Evolutionary conservation across 2,329 filamentous ascomycete species (phyloP).

Genomic region (Xylariaceae sp.): DNA sequence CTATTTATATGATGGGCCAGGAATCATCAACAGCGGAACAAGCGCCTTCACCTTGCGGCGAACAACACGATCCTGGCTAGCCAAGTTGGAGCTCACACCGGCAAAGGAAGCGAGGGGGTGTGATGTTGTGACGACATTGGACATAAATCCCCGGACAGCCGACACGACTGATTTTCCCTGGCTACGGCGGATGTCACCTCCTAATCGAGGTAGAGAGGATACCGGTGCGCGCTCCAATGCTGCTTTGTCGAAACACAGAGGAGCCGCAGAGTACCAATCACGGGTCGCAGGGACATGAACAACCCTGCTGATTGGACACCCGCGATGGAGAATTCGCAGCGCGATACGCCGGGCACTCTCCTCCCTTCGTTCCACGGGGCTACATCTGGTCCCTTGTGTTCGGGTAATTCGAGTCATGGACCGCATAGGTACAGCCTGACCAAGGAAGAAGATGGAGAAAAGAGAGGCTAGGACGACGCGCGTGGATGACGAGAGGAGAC

Average conservation of each 20-base stretch:
- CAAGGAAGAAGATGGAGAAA: neutral
- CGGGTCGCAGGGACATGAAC: slow-evolving; percentile 12
- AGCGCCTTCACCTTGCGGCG: slow-evolving; percentile 8
- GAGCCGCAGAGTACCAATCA: slow-evolving; percentile 18
- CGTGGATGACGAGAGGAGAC: slow-evolving; percentile 1
- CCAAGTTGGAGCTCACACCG: too few relatives aligned
- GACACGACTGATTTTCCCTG: slow-evolving; percentile 11
- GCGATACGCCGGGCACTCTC: slow-evolving; percentile 10
- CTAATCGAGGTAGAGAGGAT: slow-evolving; percentile 9
- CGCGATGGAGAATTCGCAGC: slow-evolving; percentile 8
- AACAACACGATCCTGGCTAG: slow-evolving; percentile 1
- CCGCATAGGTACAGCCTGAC: neutral
- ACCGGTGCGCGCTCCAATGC: slow-evolving; percentile 13
- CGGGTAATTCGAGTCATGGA: neutral
- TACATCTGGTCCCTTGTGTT: slow-evolving; percentile 7
- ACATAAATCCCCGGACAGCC: slow-evolving; percentile 1
- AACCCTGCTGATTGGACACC: slow-evolving; percentile 13
- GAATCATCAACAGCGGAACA: slow-evolving; percentile 4
- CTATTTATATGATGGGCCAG: too few relatives aligned
- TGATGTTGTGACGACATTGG: slow-evolving; percentile 2
- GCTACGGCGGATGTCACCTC: slow-evolving; percentile 20
- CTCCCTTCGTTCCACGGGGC: neutral
- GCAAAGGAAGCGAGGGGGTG: slow-evolving; percentile 1
- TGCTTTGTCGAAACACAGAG: slow-evolving; percentile 12
- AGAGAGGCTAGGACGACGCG: slow-evolving; percentile 2